Base-by-base conservation (phyloP, 2,329 filamentous ascomycete genomes). In the Neoarthrinium moseri region DNA sequence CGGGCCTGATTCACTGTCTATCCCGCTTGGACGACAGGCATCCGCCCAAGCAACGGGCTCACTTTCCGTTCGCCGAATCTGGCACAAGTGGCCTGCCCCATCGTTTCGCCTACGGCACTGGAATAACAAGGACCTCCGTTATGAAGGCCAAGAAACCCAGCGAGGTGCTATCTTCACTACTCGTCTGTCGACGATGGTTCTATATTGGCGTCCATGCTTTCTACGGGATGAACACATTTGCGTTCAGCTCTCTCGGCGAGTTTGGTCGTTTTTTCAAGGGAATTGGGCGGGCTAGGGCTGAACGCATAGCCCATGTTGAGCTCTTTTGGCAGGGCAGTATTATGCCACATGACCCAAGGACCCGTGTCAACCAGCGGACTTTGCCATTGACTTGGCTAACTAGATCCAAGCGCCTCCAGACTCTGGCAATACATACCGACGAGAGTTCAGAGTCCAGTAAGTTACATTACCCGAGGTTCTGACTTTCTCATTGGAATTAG, bases 231-330 rank as follows among this genome's bases (percentile, higher is more conserved):
- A 79, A 79, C 51, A 72, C 60, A 0, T 78, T 78, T 48, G 70
- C 68, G 0, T 78, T 79, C 52, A 75, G 72, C n/a, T 74, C 70
- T n/a, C 57, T 79, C 0, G 75, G 75, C 36, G 75, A 79, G 55
- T 69, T 73, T 54, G 69, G 68, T 43, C 66, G 72, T 34, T 79
- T 79, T 51, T 67, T 64, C 43, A 54, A 52, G 1, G 68, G 72
- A 0, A 76, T 76, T 18, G 63, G 66, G 1, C 29, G 23, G 1
- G 53, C 60, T 4, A 65, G 71, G 0, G 47, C 70, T 1, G 64
- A 72, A n/a, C 61, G 73, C 0, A 33, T 78, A 0, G 71, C 70
- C 40, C 62, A 74, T 24, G 47, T 78, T 13, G 48, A 46, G 0
- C 15, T 44, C n/a, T 12, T 36, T 12, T 44, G 54, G 54, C 2